Evolutionary conservation across 2,329 filamentous ascomycete species (phyloP).

Genomic region (Seiridium cupressi): DNA sequence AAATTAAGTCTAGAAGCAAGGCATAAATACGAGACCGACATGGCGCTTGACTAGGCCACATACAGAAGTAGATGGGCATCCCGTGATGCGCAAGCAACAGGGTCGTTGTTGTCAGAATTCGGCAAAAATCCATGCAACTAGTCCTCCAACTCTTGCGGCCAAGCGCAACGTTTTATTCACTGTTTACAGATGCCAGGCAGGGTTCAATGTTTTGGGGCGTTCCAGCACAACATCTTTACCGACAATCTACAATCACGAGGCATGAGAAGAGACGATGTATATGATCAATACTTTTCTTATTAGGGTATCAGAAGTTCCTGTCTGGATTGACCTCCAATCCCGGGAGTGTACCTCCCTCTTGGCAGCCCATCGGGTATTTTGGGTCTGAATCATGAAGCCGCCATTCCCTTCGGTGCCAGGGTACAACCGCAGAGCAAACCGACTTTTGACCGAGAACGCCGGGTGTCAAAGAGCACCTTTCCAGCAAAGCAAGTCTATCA

Average conservation of each 20-base stretch:
- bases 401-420: slow-evolving; percentile 30
- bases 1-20: too few relatives aligned
- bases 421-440: slow-evolving; percentile 26
- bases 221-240: too few relatives aligned
- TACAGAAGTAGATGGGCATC: too few relatives aligned
- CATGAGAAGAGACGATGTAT: neutral
- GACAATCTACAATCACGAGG: neutral
- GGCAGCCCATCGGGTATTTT: slow-evolving; percentile 30
- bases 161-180: too few relatives aligned
- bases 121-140: too few relatives aligned
- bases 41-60: too few relatives aligned
- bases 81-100: too few relatives aligned
- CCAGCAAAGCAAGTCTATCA: slow-evolving; percentile 30
- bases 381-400: slow-evolving; percentile 32
- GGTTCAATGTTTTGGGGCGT: too few relatives aligned
- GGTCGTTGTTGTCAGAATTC: too few relatives aligned
- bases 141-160: too few relatives aligned
- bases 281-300: slow-evolving; percentile 21
- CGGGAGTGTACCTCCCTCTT: slow-evolving; percentile 22
- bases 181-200: too few relatives aligned
- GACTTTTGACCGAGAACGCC: slow-evolving; percentile 32
- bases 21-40: too few relatives aligned
- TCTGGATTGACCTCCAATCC: slow-evolving; percentile 26
- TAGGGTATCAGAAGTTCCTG: slow-evolving; percentile 28
- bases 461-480: slow-evolving; percentile 26